phyloP scores from a whole-genome alignment of 2,329 filamentous ascomycete genomes.

The Exophiala dermatitidis region DNA sequence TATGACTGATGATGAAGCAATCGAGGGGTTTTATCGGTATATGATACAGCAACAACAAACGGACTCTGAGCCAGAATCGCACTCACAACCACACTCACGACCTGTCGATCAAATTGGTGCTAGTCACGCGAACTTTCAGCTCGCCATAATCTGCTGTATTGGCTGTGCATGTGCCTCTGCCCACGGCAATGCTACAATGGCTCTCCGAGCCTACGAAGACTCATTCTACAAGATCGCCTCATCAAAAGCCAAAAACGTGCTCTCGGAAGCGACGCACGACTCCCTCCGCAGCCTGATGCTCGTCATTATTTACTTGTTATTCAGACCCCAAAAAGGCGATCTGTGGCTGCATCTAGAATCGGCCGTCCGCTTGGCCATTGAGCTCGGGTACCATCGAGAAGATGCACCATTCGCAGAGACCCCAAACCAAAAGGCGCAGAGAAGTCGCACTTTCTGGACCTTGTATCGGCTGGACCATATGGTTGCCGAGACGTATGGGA shows the following conservation, averaged over 20 bases:
- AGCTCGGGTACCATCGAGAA: conserved; percentile 31
- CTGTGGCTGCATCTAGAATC: conserved; percentile 22
- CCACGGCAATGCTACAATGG: neutral
- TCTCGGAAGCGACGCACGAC: conserved; percentile 18
- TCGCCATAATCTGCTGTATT: conserved; percentile 1
- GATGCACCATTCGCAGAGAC: conserved; percentile 14
- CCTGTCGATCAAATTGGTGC: too few relatives aligned
- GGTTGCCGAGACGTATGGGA: conserved; percentile 32
- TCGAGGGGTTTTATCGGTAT: neutral
- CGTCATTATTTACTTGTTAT: conserved; percentile 21
- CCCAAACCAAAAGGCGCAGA: conserved; percentile 4
- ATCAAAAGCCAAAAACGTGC: conserved; percentile 24
- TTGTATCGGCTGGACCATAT: conserved; percentile 32
- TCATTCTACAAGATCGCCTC: conserved; percentile 8
- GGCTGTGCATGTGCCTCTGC: neutral
- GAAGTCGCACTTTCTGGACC: conserved; percentile 29
- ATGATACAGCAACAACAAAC: too few relatives aligned
- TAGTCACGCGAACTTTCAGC: neutral
- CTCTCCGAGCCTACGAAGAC: neutral
- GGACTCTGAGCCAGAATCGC: too few relatives aligned
- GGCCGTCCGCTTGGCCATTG: conserved; percentile 27
- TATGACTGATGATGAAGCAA: neutral
- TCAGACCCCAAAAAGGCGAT: conserved; percentile 24
- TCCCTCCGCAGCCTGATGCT: conserved; percentile 21
- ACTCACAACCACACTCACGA: too few relatives aligned